Percentiles rank a stretch among this genome's conserved stretches.
Conservation (phyloP, 108 stramenopile species). For the Skeletonema menzelii region DNA sequence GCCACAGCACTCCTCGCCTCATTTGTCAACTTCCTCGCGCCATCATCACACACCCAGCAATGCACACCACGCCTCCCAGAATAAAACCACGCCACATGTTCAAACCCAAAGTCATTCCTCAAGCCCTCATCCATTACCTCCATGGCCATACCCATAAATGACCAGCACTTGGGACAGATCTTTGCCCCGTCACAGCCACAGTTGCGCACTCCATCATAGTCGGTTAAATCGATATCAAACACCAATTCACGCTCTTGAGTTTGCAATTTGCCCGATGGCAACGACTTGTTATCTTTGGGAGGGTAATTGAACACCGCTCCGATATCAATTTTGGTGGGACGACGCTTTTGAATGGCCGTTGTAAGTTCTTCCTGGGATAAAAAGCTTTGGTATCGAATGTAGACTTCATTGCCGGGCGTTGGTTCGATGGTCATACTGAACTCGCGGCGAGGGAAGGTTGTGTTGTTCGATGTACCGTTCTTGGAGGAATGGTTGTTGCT, state of each 20-base stretch:
- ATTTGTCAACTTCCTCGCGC: constrained; percentile 87
- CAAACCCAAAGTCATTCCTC: constrained; percentile 95
- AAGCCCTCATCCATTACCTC: constrained; percentile 88
- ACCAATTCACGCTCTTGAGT: constrained; percentile 96
- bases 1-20: constrained; percentile 95
- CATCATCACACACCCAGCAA: constrained; percentile 98
- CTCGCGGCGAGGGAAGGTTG: constrained; percentile 84
- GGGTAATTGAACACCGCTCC: constrained; percentile 96
- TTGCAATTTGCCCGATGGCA: constrained; percentile 62
- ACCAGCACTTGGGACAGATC: constrained; percentile 95
- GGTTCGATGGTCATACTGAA: constrained; percentile 96
- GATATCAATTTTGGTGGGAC: constrained; percentile 99
- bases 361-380: constrained; percentile 73
- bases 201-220: constrained; percentile 97
- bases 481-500: not conserved
- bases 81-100: constrained; percentile 97
- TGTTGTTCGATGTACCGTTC: constrained; percentile 19
- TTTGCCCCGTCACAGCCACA: constrained; percentile 94
- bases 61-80: constrained; percentile 99
- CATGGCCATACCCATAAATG: constrained; percentile 96
- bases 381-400: constrained; percentile 96
- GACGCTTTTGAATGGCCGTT: constrained; percentile 68
- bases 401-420: constrained; percentile 89
- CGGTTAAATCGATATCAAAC: constrained; percentile 99
- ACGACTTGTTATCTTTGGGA: constrained; percentile 86